Percentiles rank a stretch among this genome's conserved stretches.
Conservation (phyloP, 768 basidiomycete species). For the Kwoniella sp. region DNA sequence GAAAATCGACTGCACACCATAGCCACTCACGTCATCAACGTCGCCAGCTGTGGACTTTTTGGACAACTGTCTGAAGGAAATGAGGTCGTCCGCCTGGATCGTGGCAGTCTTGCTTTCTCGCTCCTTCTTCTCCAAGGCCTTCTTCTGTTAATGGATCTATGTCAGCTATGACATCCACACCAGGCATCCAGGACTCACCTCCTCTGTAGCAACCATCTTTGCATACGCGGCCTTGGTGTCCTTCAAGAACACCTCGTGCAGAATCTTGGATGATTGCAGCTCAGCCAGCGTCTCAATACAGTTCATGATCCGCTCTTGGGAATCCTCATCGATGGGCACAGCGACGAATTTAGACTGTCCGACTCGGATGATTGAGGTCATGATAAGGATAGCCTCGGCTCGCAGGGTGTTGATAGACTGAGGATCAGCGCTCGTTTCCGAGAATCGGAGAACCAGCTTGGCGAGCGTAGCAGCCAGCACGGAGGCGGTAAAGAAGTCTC, state of each 20-base stretch:
- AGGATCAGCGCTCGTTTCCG: constrained; percentile 55
- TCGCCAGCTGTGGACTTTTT: constrained; percentile 82
- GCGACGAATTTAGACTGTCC: constrained; percentile 94
- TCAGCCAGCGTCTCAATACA: constrained; percentile 92
- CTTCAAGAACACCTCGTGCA: constrained; percentile 57
- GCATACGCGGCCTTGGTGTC: constrained; percentile 89
- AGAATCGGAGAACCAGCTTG: constrained; percentile 78
- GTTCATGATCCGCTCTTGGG: constrained; percentile 89
- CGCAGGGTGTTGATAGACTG: constrained; percentile 67
- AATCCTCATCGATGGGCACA: constrained; percentile 96
- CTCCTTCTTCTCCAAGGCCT: constrained; percentile 84
- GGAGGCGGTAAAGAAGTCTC: constrained; percentile 94
- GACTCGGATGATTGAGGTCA: constrained; percentile 93
- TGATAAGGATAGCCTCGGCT: constrained; percentile 96
- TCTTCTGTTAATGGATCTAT: constrained; percentile 58
- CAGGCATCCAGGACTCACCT: constrained; percentile 55
- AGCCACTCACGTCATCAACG: constrained; percentile 52
- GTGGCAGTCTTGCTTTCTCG: constrained; percentile 64
- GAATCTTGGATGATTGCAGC: constrained; percentile 60
- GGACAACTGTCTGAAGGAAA: constrained; percentile 89
- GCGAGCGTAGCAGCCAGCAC: constrained; percentile 85
- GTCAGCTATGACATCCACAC: constrained; percentile 3
- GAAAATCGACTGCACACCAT: background rate
- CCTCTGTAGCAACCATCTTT: constrained; percentile 92
- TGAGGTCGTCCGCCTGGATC: constrained; percentile 89